Percentiles rank a stretch among this genome's conserved stretches.
phyloP scores from a whole-genome alignment of 257 asterid species.

The Verbena officinalis region DNA sequence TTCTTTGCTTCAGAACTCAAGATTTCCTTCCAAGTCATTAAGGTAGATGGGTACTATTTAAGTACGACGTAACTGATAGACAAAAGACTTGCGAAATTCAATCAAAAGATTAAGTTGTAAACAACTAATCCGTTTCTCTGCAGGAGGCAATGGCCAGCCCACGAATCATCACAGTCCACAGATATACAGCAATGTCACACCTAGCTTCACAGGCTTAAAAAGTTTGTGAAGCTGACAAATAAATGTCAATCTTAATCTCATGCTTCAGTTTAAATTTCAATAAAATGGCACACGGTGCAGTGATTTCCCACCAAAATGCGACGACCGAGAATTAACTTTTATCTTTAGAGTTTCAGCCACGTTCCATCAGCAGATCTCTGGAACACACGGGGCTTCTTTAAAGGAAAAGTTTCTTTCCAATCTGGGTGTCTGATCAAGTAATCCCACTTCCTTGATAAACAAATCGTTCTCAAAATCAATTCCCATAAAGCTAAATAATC shows the following conservation, averaged over 20 bases:
- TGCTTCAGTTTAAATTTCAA: background rate
- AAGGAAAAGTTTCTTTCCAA: slow-evolving; percentile 75
- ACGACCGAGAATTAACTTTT: background rate
- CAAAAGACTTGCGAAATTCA: background rate
- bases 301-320: background rate
- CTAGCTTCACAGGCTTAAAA: background rate
- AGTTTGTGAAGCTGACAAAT: background rate
- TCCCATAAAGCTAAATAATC: background rate
- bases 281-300: background rate
- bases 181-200: background rate
- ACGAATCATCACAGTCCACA: background rate
- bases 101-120: background rate
- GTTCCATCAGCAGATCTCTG: slow-evolving; percentile 53
- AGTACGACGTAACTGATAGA: no score
- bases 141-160: no score
- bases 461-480: slow-evolving; percentile 2
- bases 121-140: background rate
- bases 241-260: background rate
- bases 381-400: slow-evolving; percentile 63
- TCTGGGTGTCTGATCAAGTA: slow-evolving; percentile 72
- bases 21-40: no score
- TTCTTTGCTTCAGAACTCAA: background rate
- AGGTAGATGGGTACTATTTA: no score
- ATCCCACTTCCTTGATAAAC: slow-evolving; percentile 63
- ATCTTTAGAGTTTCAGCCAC: slow-evolving; percentile 48